Evolutionary conservation across 768 basidiomycete genomes (phyloP), one percentile per base, ranked within the genome.

Genomic region (Gloeophyllum trabeum): DNA sequence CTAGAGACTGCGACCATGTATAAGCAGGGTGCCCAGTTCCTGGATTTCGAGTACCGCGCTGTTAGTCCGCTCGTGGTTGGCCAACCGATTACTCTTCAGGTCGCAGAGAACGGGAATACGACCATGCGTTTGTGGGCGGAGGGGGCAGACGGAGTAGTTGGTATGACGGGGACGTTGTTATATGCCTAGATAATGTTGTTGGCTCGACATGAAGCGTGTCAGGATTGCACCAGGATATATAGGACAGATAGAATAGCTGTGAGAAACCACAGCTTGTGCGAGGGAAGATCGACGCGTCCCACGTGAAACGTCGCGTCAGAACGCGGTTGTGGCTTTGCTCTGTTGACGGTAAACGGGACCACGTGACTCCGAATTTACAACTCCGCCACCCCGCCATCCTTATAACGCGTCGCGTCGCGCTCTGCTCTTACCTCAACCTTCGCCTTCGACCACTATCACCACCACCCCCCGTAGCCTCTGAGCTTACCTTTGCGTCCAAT

Each of bases 31-130:
- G 55, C 61, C 10, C 54, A 60, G 19, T 51, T 88, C 42, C 63
- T 56, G 35, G 47, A 61, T 4, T 87, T 86, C 50, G 75, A 76
- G 46, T 87, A 88, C 53, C 70, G 79, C 26, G 85, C 85, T 4
- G 68, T 70, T 30, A 81, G 80, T 46, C 79, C 79, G 2, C 48
- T 81, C 40, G 54, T 79, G 16, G 78, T 79, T 22, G 69, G 75
- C 43, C 62, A 64, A 16, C 53, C 61, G 38, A 58, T 69, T 20
- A 70, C 64, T 1, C 66, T 80, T 41, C 54, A 67, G 43, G 76
- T 75, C 5, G 54, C 61, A 13, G 67, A 70, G 62, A 45, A 59
- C 42, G 58, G 67, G 45, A 51, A 60, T 35, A 54, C 61, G 37
- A 59, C 54, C 12, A 55, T 70, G 19, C 60, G 66, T 13, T 47